phyloP scores from a whole-genome alignment of 371 early-diverging fungal genomes.

The Mucor piriformis region DNA sequence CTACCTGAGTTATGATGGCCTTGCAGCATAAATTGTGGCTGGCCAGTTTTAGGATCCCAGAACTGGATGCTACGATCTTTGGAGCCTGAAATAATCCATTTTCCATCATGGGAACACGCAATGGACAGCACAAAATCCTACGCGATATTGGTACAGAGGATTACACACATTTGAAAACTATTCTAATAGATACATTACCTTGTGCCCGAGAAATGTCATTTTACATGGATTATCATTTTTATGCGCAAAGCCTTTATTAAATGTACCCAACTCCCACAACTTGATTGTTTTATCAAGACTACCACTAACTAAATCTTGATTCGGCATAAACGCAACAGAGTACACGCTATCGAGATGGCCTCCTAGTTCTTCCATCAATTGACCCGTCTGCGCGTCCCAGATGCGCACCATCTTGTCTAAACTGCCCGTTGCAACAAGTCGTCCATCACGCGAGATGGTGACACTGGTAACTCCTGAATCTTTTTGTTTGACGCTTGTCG shows the following conservation, averaged over 20 bases:
- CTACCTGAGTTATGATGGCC: conserved; percentile 97
- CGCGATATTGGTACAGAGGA: too few species aligned
- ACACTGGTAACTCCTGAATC: conserved; percentile 94
- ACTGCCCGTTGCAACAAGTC: conserved; percentile 76
- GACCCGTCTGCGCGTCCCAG: conserved; percentile 84
- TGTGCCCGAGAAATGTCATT: conserved; percentile 60
- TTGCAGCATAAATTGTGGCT: conserved; percentile 89
- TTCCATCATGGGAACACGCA: conserved; percentile 88
- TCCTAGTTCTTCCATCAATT: conserved; percentile 79
- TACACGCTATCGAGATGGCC: conserved; percentile 95
- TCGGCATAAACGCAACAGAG: conserved; percentile 91
- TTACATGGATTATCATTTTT: conserved; percentile 47
- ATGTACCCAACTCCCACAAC: conserved; percentile 82
- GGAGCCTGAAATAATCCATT: conserved; percentile 93
- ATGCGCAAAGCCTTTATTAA: conserved; percentile 27
- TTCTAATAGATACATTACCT: too few species aligned
- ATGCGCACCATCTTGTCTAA: conserved; percentile 88
- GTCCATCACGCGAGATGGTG: conserved; percentile 79
- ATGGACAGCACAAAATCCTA: conserved; percentile 97
- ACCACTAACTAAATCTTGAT: conserved; percentile 88
- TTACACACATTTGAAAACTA: too few species aligned
- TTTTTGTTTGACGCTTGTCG: conserved; percentile 76
- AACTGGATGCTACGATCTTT: conserved; percentile 95
- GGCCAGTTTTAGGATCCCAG: conserved; percentile 86
- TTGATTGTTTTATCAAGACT: conserved; percentile 92